Evolutionary conservation across 2,329 filamentous ascomycete genomes (phyloP), one percentile per base, ranked within the genome.

Genomic region (Fusarium acutatum): DNA sequence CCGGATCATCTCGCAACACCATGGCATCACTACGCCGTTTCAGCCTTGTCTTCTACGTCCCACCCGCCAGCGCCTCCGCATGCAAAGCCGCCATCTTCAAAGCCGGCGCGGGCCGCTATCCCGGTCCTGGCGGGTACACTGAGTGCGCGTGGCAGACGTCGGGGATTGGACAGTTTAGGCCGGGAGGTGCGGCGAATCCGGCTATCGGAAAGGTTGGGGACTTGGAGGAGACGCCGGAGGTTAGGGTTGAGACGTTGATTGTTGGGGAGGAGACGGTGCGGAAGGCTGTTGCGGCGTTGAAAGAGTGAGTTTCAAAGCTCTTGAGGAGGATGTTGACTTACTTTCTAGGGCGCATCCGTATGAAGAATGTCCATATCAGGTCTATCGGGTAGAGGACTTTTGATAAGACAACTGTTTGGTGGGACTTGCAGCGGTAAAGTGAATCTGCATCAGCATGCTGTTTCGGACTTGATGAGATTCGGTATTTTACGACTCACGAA

Each of bases 151-250:
- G 84, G 83, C 81, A 83, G 10, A 80, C 82, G 1, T 71, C 81
- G 8, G 92, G 92, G 9, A 89, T 83, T 0, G 91, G 90, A 1
- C 91, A 93, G 77, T 94, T 93, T 80, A 87, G 89, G 0, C 91
- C 91, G 0, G 89, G 89, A 1, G 84, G 85, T 61, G 79, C 83
- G 0, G 90, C 92, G 2, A 91, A 90, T 53, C 92, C 92, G 7
- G 82, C 89, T 75, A 89, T 93, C 69, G 92, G 92, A 0, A 81
- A 82, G 15, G 82, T 85, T 3, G 90, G 90, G 1, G 79, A 83
- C 44, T 76, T 93, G 2, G 90, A 93, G 80, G 79, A 89, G 65
- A 84, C 89, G 0, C 84, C 87, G 7, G 92, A 94, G 80, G 84
- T 88, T 4, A 86, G 86, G 53, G 88, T 92, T 22, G 91, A 94